These are phyloP conservation scores for Macrocystidia cucumis DNA, from an alignment of 1,284 basidiomycete genomes.

Conservation along the genomic window DNA sequence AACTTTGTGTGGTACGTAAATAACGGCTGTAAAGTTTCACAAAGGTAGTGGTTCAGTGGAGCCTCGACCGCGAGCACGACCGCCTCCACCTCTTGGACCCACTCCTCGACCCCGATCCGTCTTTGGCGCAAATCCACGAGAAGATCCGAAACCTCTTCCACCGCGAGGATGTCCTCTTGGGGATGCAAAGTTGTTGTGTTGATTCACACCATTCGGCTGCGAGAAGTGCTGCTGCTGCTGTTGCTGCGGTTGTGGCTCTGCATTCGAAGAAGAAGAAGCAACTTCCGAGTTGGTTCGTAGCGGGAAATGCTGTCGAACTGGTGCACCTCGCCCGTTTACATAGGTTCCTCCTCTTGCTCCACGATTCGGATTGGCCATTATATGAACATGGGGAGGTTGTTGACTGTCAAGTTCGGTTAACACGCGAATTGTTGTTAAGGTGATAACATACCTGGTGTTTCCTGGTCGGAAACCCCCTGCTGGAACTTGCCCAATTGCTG, in stretches of 20 bases:
- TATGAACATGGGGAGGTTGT: conserved; percentile 21
- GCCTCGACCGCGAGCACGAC: conserved; percentile 37
- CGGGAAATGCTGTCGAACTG: conserved; percentile 14
- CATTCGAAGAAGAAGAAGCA: conserved; percentile 1
- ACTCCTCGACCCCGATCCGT: conserved; percentile 31
- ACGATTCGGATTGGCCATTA: conserved; percentile 62
- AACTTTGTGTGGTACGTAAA: too few relatives aligned
- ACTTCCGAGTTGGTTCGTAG: conserved; percentile 7
- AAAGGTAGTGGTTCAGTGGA: too few relatives aligned
- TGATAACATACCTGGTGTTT: conserved; percentile 9
- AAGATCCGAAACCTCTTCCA: conserved; percentile 23
- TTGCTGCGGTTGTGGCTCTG: conserved; percentile 6
- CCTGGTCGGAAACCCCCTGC: conserved; percentile 54
- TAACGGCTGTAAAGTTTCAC: too few relatives aligned
- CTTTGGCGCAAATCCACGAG: conserved; percentile 15
- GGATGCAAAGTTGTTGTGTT: too few relatives aligned
- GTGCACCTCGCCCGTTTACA: conserved; percentile 25
- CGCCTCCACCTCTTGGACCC: conserved; percentile 17
- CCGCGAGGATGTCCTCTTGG: not conserved
- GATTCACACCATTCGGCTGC: too few relatives aligned
- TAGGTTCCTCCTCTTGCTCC: conserved; percentile 26
- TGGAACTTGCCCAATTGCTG: conserved; percentile 39
- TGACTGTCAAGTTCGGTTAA: conserved; percentile 11
- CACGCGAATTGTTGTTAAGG: conserved; percentile 3
- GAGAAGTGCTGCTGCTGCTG: too few relatives aligned